Conservation (phyloP, 768 basidiomycete species). For the Jaapia argillacea region DNA sequence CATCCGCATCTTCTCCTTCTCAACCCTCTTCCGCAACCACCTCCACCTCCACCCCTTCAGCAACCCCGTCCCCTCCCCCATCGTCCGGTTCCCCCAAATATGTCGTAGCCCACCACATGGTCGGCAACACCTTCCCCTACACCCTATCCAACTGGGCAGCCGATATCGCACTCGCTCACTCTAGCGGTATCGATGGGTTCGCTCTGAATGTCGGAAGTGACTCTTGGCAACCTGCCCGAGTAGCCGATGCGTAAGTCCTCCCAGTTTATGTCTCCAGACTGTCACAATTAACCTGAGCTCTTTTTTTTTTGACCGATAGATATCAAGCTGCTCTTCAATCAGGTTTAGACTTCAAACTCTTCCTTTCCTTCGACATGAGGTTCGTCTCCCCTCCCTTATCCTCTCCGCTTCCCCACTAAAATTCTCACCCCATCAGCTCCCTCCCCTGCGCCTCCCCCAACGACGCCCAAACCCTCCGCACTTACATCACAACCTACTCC, state of each 20-base stretch:
- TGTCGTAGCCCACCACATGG: constrained; percentile 51
- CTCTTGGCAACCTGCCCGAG: constrained; percentile 8
- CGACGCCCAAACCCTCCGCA: constrained; percentile 30
- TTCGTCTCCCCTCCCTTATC: constrained; percentile 20
- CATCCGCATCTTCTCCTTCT: not conserved
- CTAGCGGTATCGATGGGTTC: constrained; percentile 16
- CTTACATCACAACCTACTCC: constrained; percentile 37
- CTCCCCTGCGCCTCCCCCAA: constrained; percentile 34
- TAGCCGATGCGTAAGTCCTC: constrained; percentile 14
- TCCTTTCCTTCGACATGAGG: constrained; percentile 76
- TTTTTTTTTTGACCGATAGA: constrained; percentile 7
- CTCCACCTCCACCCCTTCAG: not conserved
- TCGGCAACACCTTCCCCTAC: constrained; percentile 16
- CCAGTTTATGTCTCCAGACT: too few species aligned
- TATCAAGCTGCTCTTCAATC: constrained; percentile 26
- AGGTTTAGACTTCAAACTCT: constrained; percentile 40
- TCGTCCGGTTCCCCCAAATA: constrained; percentile 33
- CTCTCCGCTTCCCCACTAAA: constrained; percentile 5
- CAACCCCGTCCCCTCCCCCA: too few species aligned
- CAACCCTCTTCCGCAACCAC: not conserved
- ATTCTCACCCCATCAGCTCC: constrained; percentile 13
- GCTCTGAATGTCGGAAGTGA: constrained; percentile 14
- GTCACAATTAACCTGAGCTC: too few species aligned
- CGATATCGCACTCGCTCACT: constrained; percentile 21
- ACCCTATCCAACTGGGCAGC: constrained; percentile 18